phyloP scores from a whole-genome alignment of 306 rosid genomes.

The Trifolium repens region DNA sequence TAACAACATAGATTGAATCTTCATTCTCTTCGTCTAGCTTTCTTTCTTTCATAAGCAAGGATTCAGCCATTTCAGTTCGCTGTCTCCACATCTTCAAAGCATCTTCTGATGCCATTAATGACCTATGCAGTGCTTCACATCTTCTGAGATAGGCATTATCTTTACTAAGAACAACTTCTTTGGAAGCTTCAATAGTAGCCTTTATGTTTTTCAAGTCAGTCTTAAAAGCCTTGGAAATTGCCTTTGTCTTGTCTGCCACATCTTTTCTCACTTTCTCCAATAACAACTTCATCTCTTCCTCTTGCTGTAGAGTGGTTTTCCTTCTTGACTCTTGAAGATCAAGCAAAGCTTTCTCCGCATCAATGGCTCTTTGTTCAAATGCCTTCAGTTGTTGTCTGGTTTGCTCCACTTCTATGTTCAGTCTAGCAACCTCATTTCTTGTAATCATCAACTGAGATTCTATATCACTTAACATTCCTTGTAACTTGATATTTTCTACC shows the following conservation, averaged over 20 bases:
- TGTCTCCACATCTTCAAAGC: conserved; percentile 66
- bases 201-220: conserved; percentile 66
- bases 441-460: conserved; percentile 64
- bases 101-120: conserved; percentile 69
- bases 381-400: conserved; percentile 49
- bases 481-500: conserved; percentile 64
- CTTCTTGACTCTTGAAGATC: conserved; percentile 61
- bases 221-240: conserved; percentile 65
- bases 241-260: conserved; percentile 56
- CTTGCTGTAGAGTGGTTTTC: conserved; percentile 55
- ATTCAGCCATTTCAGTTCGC: conserved; percentile 71
- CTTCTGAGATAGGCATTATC: conserved; percentile 71
- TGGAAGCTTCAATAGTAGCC: conserved; percentile 72
- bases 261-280: conserved; percentile 71
- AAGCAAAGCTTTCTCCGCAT: conserved; percentile 63
- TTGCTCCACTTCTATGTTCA: conserved; percentile 63
- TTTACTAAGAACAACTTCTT: conserved; percentile 54
- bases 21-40: conserved; percentile 47
- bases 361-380: conserved; percentile 58
- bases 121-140: conserved; percentile 70
- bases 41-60: conserved; percentile 62
- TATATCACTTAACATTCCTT: conserved; percentile 54
- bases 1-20: conserved; percentile 59
- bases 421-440: conserved; percentile 55
- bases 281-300: conserved; percentile 66